A percentile compares a stretch with the other conserved stretches of the same genome.
These are phyloP conservation scores for Tieghemiomyces parasiticus DNA, from an alignment of 192 early-diverging fungal species.

Conservation along the genomic window DNA sequence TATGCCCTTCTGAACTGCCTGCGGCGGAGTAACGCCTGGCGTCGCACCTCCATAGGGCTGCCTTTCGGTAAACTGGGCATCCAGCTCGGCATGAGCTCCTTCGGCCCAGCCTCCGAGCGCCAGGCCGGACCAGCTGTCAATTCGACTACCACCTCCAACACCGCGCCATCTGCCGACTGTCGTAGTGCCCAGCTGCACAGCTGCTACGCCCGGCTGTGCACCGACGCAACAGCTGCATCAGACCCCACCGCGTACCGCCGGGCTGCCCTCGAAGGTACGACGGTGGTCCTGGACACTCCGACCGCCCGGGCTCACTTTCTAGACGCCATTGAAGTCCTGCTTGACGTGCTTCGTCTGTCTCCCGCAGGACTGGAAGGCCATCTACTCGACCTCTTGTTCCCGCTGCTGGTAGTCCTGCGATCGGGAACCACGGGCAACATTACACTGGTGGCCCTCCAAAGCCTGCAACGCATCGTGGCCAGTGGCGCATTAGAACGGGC, in stretches of 20 bases:
- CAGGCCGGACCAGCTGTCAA: not conserved
- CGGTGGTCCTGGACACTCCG: not conserved
- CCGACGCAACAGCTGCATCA: not conserved
- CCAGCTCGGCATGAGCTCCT: constrained; percentile 10
- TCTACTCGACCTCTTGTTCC: constrained; percentile 1
- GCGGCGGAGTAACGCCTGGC: not conserved
- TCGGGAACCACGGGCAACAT: not conserved
- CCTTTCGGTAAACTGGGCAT: constrained; percentile 11
- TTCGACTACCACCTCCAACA: not conserved
- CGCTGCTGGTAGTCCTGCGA: not conserved
- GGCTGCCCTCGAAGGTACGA: not conserved
- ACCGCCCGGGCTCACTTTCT: not conserved
- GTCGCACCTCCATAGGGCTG: no score
- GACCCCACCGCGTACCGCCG: not conserved
- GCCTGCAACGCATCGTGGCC: constrained; percentile 10
- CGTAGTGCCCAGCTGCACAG: no score
- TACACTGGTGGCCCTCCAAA: constrained; percentile 13
- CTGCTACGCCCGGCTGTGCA: not conserved
- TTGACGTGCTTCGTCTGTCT: not conserved
- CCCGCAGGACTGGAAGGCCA: not conserved
- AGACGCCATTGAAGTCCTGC: not conserved
- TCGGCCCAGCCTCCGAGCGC: constrained; percentile 5
- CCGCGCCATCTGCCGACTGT: no score
- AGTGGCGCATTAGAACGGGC: not conserved
- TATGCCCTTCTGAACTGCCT: not conserved